Conservation (phyloP, 768 basidiomycete genomes). For the Lepiota brunneoincarnata region DNA sequence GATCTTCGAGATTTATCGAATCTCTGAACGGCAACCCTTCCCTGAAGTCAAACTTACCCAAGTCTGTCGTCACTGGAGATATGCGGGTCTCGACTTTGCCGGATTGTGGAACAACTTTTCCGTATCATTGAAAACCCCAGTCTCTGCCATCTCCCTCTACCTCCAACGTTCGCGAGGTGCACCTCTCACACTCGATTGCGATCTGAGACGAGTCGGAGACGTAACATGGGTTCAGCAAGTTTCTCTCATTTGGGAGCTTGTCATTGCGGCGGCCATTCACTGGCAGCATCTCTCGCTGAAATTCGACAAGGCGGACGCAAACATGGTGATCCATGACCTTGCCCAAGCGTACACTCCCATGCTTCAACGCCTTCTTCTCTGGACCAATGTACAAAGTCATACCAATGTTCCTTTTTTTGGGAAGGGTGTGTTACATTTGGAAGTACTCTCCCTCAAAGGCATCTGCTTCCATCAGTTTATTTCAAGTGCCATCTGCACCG, state of each 20-base stretch:
- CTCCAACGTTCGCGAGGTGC: constrained; percentile 18
- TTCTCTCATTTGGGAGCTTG: constrained; percentile 14
- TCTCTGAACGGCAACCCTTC: neutral
- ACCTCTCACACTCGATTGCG: constrained; percentile 19
- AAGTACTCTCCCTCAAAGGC: constrained; percentile 16
- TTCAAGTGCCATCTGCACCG: constrained; percentile 11
- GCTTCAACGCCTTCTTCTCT: too few relatives aligned
- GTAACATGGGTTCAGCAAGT: constrained; percentile 11
- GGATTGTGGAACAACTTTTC: constrained; percentile 17
- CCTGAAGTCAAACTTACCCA: constrained; percentile 16
- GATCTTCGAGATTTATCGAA: constrained; percentile 16
- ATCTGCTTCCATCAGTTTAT: constrained; percentile 16
- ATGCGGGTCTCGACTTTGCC: constrained; percentile 13
- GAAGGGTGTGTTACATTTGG: constrained; percentile 5
- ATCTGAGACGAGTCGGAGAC: constrained; percentile 16
- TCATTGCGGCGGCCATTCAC: constrained; percentile 13
- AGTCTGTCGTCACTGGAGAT: constrained; percentile 20
- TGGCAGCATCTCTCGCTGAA: constrained; percentile 15
- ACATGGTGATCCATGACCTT: too few relatives aligned
- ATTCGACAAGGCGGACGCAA: too few relatives aligned
- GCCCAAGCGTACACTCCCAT: too few relatives aligned
- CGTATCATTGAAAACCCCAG: constrained; percentile 13
- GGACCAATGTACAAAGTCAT: too few relatives aligned
- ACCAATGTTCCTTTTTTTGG: neutral
- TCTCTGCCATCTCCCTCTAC: constrained; percentile 16